Conservation (phyloP, 2,329 filamentous ascomycete genomes). For the Paraconiothyrium sp. region DNA sequence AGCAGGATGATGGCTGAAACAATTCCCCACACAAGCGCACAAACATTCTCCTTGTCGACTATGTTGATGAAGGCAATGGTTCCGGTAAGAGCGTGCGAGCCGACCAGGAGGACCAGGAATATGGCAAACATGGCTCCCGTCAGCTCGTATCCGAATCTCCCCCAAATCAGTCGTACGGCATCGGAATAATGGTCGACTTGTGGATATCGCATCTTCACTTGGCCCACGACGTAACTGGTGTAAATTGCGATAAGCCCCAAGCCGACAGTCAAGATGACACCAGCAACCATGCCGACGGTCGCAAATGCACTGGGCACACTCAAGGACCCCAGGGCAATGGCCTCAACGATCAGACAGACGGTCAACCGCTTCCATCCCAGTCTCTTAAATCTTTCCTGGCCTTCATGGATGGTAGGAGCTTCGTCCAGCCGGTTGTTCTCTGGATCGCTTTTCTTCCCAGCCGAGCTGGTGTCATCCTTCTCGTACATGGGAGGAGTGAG, state of each 20-base stretch:
- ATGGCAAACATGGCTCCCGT: slow-evolving; percentile 66
- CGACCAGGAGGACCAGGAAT: slow-evolving; percentile 67
- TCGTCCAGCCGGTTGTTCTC: slow-evolving; percentile 43
- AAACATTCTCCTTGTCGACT: slow-evolving; percentile 67
- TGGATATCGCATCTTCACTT: slow-evolving; percentile 68
- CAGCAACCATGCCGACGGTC: slow-evolving; percentile 57
- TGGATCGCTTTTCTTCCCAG: slow-evolving; percentile 46
- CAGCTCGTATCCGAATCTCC: slow-evolving; percentile 57
- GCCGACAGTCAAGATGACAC: slow-evolving; percentile 55
- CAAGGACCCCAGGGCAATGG: slow-evolving; percentile 59
- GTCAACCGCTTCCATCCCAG: slow-evolving; percentile 63
- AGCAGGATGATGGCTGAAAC: slow-evolving; percentile 69
- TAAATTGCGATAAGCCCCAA: slow-evolving; percentile 69
- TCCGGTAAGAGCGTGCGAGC: slow-evolving; percentile 76
- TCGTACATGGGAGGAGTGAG: slow-evolving; percentile 33
- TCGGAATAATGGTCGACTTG: slow-evolving; percentile 74
- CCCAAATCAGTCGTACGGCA: slow-evolving; percentile 71
- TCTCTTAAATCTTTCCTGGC: slow-evolving; percentile 51
- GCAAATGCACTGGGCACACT: slow-evolving; percentile 58
- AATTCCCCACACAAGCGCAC: slow-evolving; percentile 72
- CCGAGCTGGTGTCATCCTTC: slow-evolving; percentile 34
- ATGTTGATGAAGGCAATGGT: slow-evolving; percentile 73
- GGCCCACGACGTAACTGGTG: slow-evolving; percentile 69
- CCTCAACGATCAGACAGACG: slow-evolving; percentile 61
- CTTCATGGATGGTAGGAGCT: slow-evolving; percentile 45